Percentiles rank a stretch among this genome's conserved stretches.
Conservation (phyloP, 2,329 filamentous ascomycete species). For the Aspergillus tamarii region DNA sequence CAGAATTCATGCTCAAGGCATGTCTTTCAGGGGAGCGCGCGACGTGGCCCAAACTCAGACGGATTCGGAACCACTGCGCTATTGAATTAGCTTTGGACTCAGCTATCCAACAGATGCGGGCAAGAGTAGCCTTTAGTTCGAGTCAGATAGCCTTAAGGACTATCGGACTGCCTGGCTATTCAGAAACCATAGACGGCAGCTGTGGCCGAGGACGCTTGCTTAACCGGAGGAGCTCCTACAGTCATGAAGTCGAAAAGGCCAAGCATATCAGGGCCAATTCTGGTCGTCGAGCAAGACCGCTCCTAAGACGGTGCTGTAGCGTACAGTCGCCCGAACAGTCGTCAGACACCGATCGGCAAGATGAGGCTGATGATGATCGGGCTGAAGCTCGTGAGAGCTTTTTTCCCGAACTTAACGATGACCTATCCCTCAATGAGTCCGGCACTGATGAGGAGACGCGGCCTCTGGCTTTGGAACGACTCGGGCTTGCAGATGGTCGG, state of each 20-base stretch:
- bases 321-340: constrained; percentile 20
- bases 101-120: constrained; percentile 45
- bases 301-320: constrained; percentile 25
- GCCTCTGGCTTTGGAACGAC: constrained; percentile 7
- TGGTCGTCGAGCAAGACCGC: constrained; percentile 11
- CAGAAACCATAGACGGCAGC: constrained; percentile 28
- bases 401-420: constrained; percentile 5
- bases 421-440: constrained; percentile 7
- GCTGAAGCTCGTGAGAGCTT: constrained; percentile 1
- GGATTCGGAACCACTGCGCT: constrained; percentile 83
- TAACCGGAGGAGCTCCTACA: constrained; percentile 36
- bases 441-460: constrained; percentile 16
- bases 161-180: constrained; percentile 18
- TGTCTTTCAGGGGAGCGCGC: constrained; percentile 79
- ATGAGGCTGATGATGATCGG: not conserved
- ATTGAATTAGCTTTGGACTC: constrained; percentile 76
- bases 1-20: constrained; percentile 82
- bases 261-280: constrained; percentile 12
- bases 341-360: constrained; percentile 3
- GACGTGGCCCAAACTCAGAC: constrained; percentile 87
- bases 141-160: constrained; percentile 27
- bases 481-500: constrained; percentile 1
- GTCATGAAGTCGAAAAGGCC: constrained; percentile 32
- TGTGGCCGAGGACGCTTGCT: constrained; percentile 24
- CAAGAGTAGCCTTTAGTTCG: constrained; percentile 40